These are phyloP conservation scores for Xylaria longipes DNA, from an alignment of 495 filamentous ascomycete species.

Conservation along the genomic window DNA sequence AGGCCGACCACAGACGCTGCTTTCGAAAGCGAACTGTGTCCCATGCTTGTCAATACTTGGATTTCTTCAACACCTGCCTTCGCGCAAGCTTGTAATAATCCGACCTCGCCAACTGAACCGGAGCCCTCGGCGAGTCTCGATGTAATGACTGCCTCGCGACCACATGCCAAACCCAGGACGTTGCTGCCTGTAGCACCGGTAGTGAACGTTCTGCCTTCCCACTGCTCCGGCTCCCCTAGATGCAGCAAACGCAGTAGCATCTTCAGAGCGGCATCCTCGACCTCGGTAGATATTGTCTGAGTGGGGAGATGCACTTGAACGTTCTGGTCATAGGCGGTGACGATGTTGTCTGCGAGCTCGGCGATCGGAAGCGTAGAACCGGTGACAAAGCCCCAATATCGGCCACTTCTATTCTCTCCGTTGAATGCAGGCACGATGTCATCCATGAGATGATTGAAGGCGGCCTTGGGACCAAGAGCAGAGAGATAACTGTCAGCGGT, in stretches of 20 bases:
- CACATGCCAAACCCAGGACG: constrained; percentile 79
- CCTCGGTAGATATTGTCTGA: constrained; percentile 73
- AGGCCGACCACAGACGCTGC: constrained; percentile 82
- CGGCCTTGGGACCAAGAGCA: constrained; percentile 33
- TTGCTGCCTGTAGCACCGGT: constrained; percentile 91
- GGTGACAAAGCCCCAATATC: constrained; percentile 89
- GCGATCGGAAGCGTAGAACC: constrained; percentile 84
- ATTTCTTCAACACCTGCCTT: constrained; percentile 68
- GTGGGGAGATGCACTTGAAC: constrained; percentile 82
- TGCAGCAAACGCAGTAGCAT: constrained; percentile 72
- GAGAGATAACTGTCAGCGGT: constrained; percentile 23
- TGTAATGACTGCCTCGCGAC: constrained; percentile 69
- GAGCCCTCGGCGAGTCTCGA: constrained; percentile 40
- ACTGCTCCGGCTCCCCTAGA: constrained; percentile 55
- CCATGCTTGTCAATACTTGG: constrained; percentile 78
- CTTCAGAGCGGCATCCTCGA: constrained; percentile 73
- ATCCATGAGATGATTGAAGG: constrained; percentile 54
- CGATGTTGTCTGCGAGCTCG: constrained; percentile 81
- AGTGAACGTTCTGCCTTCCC: constrained; percentile 75
- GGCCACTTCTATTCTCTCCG: constrained; percentile 61
- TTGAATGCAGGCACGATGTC: constrained; percentile 73
- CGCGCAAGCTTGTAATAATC: constrained; percentile 70
- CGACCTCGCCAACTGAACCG: constrained; percentile 67
- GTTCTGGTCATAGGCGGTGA: constrained; percentile 80
- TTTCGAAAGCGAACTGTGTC: constrained; percentile 83